Evolutionary conservation across 208 protist species (phyloP).

Genomic region (Trypanosoma caninum): DNA sequence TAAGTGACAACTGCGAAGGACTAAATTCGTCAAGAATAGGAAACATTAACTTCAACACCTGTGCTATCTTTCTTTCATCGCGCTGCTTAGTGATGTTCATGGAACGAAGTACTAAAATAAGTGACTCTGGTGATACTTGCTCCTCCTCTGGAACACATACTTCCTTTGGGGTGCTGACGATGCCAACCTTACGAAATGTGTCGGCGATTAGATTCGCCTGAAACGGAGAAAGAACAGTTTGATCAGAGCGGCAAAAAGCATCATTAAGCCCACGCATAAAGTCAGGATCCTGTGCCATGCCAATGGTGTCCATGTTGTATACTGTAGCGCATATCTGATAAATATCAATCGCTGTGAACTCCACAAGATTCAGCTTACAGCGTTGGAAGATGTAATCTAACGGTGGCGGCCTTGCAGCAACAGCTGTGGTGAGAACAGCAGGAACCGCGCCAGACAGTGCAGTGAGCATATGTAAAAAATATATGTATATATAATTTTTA

Average conservation of each 20-base stretch:
- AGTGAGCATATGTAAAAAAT: constrained; percentile 21
- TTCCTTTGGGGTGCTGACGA: constrained; percentile 52
- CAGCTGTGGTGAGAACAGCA: constrained; percentile 9
- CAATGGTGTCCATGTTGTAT: constrained; percentile 64
- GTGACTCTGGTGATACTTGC: constrained; percentile 67
- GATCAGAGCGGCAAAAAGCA: constrained; percentile 63
- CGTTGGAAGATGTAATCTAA: constrained; percentile 57
- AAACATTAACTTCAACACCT: constrained; percentile 50
- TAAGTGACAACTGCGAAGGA: constrained; percentile 50
- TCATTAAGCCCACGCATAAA: constrained; percentile 83
- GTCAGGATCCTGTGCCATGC: constrained; percentile 64
- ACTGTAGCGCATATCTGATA: constrained; percentile 73
- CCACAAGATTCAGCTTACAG: constrained; percentile 58
- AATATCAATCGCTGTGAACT: constrained; percentile 81
- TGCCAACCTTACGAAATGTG: constrained; percentile 67
- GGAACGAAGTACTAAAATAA: constrained; percentile 61
- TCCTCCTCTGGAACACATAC: constrained; percentile 68
- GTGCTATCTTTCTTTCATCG: constrained; percentile 66
- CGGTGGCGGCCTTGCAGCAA: constrained; percentile 13
- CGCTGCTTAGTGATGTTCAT: constrained; percentile 75
- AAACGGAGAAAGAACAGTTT: constrained; percentile 80
- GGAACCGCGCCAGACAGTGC: constrained; percentile 19
- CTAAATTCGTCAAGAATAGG: constrained; percentile 76
- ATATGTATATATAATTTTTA: too few relatives aligned
- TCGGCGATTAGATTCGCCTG: constrained; percentile 71